Evolutionary conservation across 192 early-diverging fungal genomes (phyloP).

Genomic region (Linnemannia hyalina): DNA sequence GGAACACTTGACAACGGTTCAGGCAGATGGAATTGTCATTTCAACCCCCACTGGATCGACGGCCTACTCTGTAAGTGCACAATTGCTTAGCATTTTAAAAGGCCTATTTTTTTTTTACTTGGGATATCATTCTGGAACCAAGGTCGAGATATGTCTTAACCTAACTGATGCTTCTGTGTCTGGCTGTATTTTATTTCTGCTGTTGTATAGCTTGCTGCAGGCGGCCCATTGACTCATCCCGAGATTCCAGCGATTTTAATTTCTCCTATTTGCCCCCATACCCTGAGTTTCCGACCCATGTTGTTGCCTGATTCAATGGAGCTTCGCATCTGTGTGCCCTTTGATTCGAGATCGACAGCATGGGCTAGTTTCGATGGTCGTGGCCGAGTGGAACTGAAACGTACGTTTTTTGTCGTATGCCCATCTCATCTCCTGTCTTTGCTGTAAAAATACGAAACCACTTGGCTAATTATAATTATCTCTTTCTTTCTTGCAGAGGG

Average conservation of each 20-base stretch:
- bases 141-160: background rate
- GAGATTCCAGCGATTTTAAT: constrained; percentile 93
- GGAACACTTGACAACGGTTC: constrained; percentile 92
- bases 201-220: constrained; percentile 83
- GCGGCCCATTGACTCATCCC: constrained; percentile 95
- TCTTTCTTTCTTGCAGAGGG: constrained; percentile 63
- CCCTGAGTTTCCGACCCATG: constrained; percentile 97
- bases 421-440: no score
- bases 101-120: background rate
- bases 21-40: constrained; percentile 95
- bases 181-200: background rate
- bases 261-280: constrained; percentile 95
- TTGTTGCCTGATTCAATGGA: constrained; percentile 94
- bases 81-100: background rate
- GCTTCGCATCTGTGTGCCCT: constrained; percentile 87
- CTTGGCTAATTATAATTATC: background rate
- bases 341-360: constrained; percentile 86
- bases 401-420: constrained; percentile 45
- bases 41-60: constrained; percentile 96
- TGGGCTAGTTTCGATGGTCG: constrained; percentile 98
- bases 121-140: background rate
- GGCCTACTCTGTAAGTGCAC: constrained; percentile 77
- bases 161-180: background rate
- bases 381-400: constrained; percentile 87
- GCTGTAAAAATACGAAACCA: background rate